Conservation (phyloP, 2,329 filamentous ascomycete genomes). For the Cercospora sp. region DNA sequence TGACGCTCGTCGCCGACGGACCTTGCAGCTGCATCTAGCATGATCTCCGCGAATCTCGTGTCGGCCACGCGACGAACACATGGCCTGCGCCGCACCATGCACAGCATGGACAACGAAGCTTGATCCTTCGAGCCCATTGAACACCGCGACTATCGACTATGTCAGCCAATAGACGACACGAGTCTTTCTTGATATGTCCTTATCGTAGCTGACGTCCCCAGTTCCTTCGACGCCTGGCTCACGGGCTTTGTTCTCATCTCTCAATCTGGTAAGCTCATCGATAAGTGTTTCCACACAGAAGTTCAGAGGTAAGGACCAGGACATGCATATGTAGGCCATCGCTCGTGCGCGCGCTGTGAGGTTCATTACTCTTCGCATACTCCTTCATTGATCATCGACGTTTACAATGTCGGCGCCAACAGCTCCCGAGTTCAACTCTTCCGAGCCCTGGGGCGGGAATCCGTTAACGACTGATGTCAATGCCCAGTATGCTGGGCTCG, state of each 20-base stretch:
- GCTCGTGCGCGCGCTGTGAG: background rate
- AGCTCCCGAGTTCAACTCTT: constrained; percentile 44
- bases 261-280: background rate
- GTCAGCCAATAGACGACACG: background rate
- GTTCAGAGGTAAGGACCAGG: background rate
- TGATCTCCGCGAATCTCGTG: background rate
- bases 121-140: constrained; percentile 1
- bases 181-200: background rate
- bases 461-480: constrained; percentile 57
- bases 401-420: background rate
- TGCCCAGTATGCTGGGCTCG: constrained; percentile 58
- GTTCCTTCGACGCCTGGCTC: background rate
- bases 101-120: background rate
- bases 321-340: background rate
- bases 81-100: background rate
- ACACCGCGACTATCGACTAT: background rate
- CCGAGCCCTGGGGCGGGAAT: constrained; percentile 57
- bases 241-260: background rate
- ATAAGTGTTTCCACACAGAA: constrained; percentile 3
- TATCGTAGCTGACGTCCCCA: background rate
- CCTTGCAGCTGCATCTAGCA: background rate
- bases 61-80: background rate
- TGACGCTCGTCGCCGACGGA: background rate
- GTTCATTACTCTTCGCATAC: background rate
- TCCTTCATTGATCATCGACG: background rate